A percentile compares a stretch with the other conserved stretches of the same genome.
phyloP scores from a whole-genome alignment of 345 rosid genomes.

The Corchorus capsularis region DNA sequence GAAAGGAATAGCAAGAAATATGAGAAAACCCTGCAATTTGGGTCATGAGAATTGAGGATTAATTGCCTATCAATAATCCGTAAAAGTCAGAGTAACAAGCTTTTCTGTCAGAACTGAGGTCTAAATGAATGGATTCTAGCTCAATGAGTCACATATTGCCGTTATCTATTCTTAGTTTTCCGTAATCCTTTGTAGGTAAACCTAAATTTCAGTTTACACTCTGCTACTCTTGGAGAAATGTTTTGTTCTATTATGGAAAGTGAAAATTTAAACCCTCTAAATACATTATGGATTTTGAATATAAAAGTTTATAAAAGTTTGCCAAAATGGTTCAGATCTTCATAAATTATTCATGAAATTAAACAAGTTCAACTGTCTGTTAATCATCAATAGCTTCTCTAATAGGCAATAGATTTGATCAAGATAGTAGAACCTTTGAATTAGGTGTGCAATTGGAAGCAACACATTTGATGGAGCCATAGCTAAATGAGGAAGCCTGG shows the following conservation, averaged over 20 bases:
- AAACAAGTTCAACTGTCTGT: not conserved
- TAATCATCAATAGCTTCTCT: not conserved
- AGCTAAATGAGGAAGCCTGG: conserved; percentile 32
- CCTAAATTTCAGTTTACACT: not conserved
- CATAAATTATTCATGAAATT: not conserved
- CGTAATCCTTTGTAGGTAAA: not conserved
- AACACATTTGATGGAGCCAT: conserved; percentile 28
- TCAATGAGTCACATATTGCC: not conserved
- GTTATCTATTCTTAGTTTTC: not conserved
- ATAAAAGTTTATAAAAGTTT: conserved; percentile 9
- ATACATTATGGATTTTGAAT: not conserved
- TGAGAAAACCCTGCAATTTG: not conserved
- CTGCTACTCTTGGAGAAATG: not conserved
- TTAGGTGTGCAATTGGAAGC: conserved; percentile 34
- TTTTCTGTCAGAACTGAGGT: not conserved
- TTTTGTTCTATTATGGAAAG: not conserved
- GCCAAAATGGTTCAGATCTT: not conserved
- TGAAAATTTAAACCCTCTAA: not conserved
- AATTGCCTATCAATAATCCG: not conserved
- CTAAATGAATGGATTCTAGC: not conserved
- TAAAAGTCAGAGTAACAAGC: not conserved
- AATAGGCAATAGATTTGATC: not conserved
- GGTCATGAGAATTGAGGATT: not conserved
- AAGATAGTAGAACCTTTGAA: conserved; percentile 36
- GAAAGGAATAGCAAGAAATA: too few relatives aligned